Evolutionary conservation across 805 yeast genomes (phyloP).

Genomic region (Candida andamanensis): DNA sequence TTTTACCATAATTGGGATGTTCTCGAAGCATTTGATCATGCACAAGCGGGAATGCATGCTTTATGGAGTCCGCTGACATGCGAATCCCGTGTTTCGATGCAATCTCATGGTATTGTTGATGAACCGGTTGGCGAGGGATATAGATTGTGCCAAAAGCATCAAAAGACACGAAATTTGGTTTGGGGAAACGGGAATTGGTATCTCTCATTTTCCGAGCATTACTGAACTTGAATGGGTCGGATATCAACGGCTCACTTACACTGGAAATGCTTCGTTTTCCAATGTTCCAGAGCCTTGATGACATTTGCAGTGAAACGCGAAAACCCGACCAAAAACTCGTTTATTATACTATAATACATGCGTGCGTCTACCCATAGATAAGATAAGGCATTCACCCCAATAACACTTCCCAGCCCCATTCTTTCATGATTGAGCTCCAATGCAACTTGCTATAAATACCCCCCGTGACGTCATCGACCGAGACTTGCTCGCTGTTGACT

Average conservation of each 20-base stretch:
- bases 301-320: no score
- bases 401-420: slow-evolving; percentile 73
- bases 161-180: slow-evolving; percentile 51
- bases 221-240: slow-evolving; percentile 22
- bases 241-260: slow-evolving; percentile 8
- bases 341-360: no score
- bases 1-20: slow-evolving; percentile 64
- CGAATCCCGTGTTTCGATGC: slow-evolving; percentile 42
- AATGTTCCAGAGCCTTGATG: no score
- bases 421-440: slow-evolving; percentile 68
- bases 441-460: slow-evolving; percentile 50
- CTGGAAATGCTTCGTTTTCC: no score
- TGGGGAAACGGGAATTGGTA: slow-evolving; percentile 20
- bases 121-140: slow-evolving; percentile 49
- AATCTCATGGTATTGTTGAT: slow-evolving; percentile 48
- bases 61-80: slow-evolving; percentile 20
- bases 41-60: slow-evolving; percentile 20
- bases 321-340: no score
- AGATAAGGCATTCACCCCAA: no score
- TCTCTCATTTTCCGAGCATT: slow-evolving; percentile 22
- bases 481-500: slow-evolving; percentile 22
- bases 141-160: slow-evolving; percentile 70
- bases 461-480: slow-evolving; percentile 26
- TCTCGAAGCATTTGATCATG: slow-evolving; percentile 30
- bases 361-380: no score